Percentiles rank a stretch among this genome's conserved stretches.
Evolutionary conservation across 306 rosid species (phyloP).

Genomic region (Dalbergia oliveri): DNA sequence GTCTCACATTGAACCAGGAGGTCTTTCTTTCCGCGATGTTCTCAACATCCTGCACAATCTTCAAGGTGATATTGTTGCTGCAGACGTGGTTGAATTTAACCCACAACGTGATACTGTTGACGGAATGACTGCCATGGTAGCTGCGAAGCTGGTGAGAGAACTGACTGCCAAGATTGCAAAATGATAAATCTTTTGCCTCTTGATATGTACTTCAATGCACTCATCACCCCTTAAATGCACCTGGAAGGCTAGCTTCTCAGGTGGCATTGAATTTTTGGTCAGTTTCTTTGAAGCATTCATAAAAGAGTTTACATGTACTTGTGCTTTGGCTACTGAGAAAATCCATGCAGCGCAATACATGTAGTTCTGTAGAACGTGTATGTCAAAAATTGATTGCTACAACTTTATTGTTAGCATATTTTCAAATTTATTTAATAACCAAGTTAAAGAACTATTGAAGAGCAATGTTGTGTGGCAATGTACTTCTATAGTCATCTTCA

Average conservation of each 20-base stretch:
- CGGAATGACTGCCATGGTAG: slow-evolving; percentile 99
- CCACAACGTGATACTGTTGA: slow-evolving; percentile 96
- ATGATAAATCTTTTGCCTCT: slow-evolving; percentile 43
- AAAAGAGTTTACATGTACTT: background rate
- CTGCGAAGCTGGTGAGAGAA: slow-evolving; percentile 95
- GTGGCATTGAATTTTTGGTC: slow-evolving; percentile 1
- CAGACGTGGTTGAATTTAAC: slow-evolving; percentile 90
- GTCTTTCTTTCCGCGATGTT: slow-evolving; percentile 87
- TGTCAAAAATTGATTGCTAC: background rate
- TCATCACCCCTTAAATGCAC: slow-evolving; percentile 17
- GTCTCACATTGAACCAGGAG: slow-evolving; percentile 97
- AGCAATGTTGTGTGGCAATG: background rate
- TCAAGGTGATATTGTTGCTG: slow-evolving; percentile 84
- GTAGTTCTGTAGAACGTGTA: background rate
- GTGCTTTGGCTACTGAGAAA: background rate
- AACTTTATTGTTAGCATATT: background rate
- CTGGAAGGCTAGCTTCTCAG: slow-evolving; percentile 25
- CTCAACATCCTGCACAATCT: slow-evolving; percentile 94
- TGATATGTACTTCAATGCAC: background rate
- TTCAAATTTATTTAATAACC: background rate
- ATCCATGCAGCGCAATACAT: background rate
- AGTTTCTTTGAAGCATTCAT: slow-evolving; percentile 9
- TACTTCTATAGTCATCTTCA: background rate
- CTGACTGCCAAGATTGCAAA: slow-evolving; percentile 86
- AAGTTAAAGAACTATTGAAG: background rate